Conservation (phyloP, 495 filamentous ascomycete species). For the Xeromyces bisporus region DNA sequence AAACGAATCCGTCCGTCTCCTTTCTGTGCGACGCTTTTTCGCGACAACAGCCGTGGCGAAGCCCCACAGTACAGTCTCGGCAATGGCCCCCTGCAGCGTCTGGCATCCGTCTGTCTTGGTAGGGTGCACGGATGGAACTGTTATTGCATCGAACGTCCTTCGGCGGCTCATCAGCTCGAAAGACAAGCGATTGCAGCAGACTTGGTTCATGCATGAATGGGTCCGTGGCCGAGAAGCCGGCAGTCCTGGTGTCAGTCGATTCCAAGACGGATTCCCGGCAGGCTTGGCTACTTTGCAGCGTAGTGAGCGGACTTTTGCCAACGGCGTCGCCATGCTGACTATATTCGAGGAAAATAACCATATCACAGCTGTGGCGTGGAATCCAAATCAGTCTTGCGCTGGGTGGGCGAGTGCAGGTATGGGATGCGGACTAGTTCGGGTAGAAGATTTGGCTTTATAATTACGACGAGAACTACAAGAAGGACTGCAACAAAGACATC, state of each 20-base stretch:
- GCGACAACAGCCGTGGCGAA: slow-evolving; percentile 23
- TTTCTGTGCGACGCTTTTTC: slow-evolving; percentile 40
- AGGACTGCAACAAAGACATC: no score
- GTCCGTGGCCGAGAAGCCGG: slow-evolving; percentile 14
- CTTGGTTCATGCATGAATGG: slow-evolving; percentile 50
- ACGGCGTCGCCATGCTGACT: slow-evolving; percentile 26
- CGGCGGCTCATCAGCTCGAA: slow-evolving; percentile 36
- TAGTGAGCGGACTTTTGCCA: slow-evolving; percentile 18
- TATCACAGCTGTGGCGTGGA: slow-evolving; percentile 45
- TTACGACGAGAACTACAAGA: no score
- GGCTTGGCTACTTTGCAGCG: slow-evolving; percentile 23
- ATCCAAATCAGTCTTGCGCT: slow-evolving; percentile 42
- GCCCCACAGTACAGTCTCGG: slow-evolving; percentile 22
- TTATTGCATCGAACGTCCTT: slow-evolving; percentile 38
- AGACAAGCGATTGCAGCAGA: slow-evolving; percentile 37
- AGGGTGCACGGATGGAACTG: slow-evolving; percentile 40
- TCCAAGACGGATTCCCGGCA: slow-evolving; percentile 41
- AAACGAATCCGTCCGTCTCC: slow-evolving; percentile 33
- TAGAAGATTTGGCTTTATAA: slow-evolving; percentile 47
- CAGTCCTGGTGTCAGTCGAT: slow-evolving; percentile 30
- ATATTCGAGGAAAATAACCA: slow-evolving; percentile 42
- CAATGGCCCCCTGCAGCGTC: slow-evolving; percentile 22
- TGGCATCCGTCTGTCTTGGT: slow-evolving; percentile 38
- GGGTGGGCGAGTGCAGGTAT: slow-evolving; percentile 49
- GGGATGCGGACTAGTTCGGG: slow-evolving; percentile 45